Base-by-base conservation (phyloP, 1,284 basidiomycete genomes). In the Exobasidium cylindrosporum region DNA sequence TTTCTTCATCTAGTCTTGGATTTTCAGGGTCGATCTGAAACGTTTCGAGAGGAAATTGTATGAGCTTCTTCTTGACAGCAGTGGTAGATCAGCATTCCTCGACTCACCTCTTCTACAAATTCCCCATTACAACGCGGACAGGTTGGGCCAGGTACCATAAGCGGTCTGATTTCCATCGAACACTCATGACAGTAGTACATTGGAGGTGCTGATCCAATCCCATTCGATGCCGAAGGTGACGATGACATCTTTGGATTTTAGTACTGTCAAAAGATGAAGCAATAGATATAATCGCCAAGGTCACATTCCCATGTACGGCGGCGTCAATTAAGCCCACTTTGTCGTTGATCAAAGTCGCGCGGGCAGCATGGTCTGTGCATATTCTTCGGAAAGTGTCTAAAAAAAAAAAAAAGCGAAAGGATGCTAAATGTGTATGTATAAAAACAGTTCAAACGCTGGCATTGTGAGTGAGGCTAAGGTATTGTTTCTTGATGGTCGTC, bases 101-200 rank as follows among this genome's bases (percentile, higher is more conserved):
- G n/a, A 57, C 49, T 45, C 13, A 62, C 35, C 49, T 62, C 61
- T 53, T 76, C 74, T 54, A 76, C 67, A 47, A 76, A 76, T 30
- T 61, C 60, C 14, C 72, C 70, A 50, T 68, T 68, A 65, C 74
- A 76, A 23, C 69, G 66, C 1, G 72, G 72, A 47, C 74, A 76
- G 13, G 68, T 68, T 14, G 70, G 72, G 31, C 70, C 65, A 13
- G 70, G 72, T 1, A 65, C 68, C 63, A 68, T 67, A 43, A 74
- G 62, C 0, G 73, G 72, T 14, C 65, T 60, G n/a, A 73, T 70
- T 49, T 74, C 72, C 54, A 69, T 69, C 13, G 54, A 59, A 60
- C 74, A 76, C 53, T 73, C 63, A 50, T 73, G 70, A 57, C 74
- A 76, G 47, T 28, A 60, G 26, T 35, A 55, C 53, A 55, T 55